phyloP scores from a whole-genome alignment of 495 filamentous ascomycete species.

The Aspergillus avenaceus region DNA sequence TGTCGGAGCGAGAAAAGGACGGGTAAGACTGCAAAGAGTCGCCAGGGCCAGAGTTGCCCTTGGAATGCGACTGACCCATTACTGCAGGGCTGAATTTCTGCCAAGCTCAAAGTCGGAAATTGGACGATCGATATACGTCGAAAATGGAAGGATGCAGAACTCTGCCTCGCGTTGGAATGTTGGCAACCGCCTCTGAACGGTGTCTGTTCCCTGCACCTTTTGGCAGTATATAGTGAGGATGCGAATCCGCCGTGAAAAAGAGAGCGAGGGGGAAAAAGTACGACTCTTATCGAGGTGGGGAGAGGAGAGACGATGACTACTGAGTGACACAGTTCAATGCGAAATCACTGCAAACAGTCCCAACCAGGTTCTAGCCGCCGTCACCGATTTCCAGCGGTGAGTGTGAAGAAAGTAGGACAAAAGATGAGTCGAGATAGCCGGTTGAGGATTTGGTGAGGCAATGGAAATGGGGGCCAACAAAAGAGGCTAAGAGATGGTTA shows the following conservation, averaged over 20 bases:
- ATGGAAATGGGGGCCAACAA: constrained; percentile 11
- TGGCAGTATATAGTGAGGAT: constrained; percentile 21
- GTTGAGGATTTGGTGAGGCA: constrained; percentile 10
- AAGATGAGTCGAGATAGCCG: not conserved
- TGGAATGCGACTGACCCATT: constrained; percentile 95
- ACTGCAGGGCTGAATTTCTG: constrained; percentile 34
- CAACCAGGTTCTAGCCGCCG: not conserved
- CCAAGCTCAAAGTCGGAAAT: constrained; percentile 29
- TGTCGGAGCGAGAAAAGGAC: constrained; percentile 90
- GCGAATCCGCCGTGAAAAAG: not conserved
- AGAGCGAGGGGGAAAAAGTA: not conserved
- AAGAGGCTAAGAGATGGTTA: constrained; percentile 11
- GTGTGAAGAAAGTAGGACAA: not conserved
- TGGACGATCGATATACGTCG: constrained; percentile 24
- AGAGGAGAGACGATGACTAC: not conserved
- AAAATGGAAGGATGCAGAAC: constrained; percentile 22
- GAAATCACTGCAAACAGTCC: not conserved
- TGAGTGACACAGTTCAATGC: not conserved
- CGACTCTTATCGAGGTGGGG: too few species aligned
- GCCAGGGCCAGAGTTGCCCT: constrained; percentile 55
- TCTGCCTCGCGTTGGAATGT: constrained; percentile 33
- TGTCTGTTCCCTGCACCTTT: constrained; percentile 9
- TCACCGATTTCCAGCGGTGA: not conserved
- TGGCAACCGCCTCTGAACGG: constrained; percentile 28
- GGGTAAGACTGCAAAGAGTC: constrained; percentile 74